phyloP scores from a whole-genome alignment of 495 filamentous ascomycete species.

The Rhypophila decipiens region DNA sequence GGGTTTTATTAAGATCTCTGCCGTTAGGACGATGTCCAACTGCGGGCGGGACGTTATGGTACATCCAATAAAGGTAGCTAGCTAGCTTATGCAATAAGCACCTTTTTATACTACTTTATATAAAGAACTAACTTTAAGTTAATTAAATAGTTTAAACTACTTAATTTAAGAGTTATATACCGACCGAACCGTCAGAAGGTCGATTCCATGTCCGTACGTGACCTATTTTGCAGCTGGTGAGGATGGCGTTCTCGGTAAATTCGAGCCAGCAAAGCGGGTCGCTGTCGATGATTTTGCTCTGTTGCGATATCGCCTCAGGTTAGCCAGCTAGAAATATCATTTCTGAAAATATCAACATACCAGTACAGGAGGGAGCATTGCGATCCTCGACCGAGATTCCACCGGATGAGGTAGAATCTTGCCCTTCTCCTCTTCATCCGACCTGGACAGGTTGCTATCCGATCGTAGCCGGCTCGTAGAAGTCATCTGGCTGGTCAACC shows the following conservation, averaged over 20 bases:
- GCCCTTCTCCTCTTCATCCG: conserved; percentile 37
- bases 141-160: too few species aligned
- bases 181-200: conserved; percentile 43
- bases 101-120: too few species aligned
- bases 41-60: too few species aligned
- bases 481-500: conserved; percentile 42
- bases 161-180: too few species aligned
- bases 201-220: conserved; percentile 86
- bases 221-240: conserved; percentile 85
- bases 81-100: too few species aligned
- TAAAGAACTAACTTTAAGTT: too few species aligned
- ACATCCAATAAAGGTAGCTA: too few species aligned
- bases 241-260: conserved; percentile 85
- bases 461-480: conserved; percentile 54
- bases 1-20: too few species aligned
- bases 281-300: conserved; percentile 80
- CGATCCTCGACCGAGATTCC: conserved; percentile 69
- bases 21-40: too few species aligned
- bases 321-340: too few species aligned
- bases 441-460: conserved; percentile 51
- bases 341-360: conserved; percentile 37
- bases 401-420: conserved; percentile 66
- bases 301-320: too few species aligned
- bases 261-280: conserved; percentile 85
- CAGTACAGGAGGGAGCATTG: conserved; percentile 90